phyloP scores from a whole-genome alignment of 1,284 basidiomycete genomes.

The Apiotrichum montevideense region DNA sequence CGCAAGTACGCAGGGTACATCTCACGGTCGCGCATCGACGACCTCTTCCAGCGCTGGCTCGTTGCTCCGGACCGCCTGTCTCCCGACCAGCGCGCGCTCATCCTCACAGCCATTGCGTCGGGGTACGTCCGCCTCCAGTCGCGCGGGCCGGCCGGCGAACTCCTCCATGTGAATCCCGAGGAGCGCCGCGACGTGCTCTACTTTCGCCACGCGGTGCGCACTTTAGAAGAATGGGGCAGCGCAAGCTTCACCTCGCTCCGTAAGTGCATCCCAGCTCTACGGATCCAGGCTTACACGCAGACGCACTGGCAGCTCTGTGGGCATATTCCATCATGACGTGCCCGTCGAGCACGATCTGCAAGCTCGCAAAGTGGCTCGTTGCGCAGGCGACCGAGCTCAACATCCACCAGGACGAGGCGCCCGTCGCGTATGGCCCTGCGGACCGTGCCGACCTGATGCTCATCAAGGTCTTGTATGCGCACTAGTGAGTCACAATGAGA shows the following conservation, averaged over 20 bases:
- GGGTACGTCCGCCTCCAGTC: slow-evolving; percentile 10
- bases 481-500: slow-evolving; percentile 5
- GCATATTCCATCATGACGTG: slow-evolving; percentile 11
- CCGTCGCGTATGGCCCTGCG: slow-evolving; percentile 8
- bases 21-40: slow-evolving; percentile 2
- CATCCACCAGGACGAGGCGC: slow-evolving; percentile 11
- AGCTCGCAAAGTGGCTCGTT: slow-evolving; percentile 12
- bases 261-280: slow-evolving; percentile 1
- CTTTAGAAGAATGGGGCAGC: slow-evolving; percentile 11
- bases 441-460: slow-evolving; percentile 19
- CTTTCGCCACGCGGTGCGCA: slow-evolving; percentile 9
- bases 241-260: slow-evolving; percentile 15
- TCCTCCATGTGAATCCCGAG: not conserved
- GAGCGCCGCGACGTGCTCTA: slow-evolving; percentile 8
- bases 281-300: slow-evolving; percentile 2
- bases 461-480: slow-evolving; percentile 11
- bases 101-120: slow-evolving; percentile 7
- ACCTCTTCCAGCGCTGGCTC: slow-evolving; percentile 12
- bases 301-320: slow-evolving; percentile 9
- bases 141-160: not conserved
- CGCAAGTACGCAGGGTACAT: slow-evolving; percentile 12
- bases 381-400: slow-evolving; percentile 13
- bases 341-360: slow-evolving; percentile 3
- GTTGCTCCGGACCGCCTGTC: slow-evolving; percentile 5
- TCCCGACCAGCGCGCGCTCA: slow-evolving; percentile 10